Evolutionary conservation across 345 rosid species (phyloP).

Genomic region (Gossypium longicalyx): DNA sequence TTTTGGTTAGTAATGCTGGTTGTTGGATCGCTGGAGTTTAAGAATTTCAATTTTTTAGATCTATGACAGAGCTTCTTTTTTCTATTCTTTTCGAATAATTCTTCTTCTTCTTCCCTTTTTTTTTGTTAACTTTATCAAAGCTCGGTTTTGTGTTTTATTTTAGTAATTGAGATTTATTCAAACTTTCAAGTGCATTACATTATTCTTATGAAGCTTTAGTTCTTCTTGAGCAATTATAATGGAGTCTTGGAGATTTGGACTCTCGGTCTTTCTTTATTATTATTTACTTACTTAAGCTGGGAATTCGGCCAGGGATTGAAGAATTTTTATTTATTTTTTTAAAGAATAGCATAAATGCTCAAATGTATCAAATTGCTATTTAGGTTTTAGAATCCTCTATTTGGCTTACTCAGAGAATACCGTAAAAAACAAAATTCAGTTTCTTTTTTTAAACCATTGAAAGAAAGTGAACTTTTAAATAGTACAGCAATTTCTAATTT

Average conservation of each 20-base stretch:
- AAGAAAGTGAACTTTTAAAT: neutral
- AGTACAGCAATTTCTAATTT: neutral
- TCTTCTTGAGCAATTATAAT: neutral
- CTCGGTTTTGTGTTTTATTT: neutral
- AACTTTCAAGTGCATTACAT: neutral
- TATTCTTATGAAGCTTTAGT: neutral
- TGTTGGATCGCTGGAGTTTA: slow-evolving; percentile 16
- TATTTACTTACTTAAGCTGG: neutral
- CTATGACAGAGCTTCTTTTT: slow-evolving; percentile 23
- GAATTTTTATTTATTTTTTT: no score
- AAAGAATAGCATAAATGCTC: neutral
- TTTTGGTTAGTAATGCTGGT: neutral
- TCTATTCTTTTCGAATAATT: neutral
- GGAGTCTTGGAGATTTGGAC: neutral
- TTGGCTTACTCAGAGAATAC: neutral
- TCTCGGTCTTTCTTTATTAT: neutral
- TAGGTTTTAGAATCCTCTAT: neutral
- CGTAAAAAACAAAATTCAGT: neutral
- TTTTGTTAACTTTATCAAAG: neutral
- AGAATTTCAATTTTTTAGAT: slow-evolving; percentile 29
- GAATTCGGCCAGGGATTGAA: neutral
- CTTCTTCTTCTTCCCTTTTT: no score
- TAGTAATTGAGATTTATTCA: neutral
- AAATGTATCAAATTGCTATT: neutral
- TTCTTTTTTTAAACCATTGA: neutral